Evolutionary conservation across 306 rosid genomes (phyloP).

Genomic region (Quercus dentata): DNA sequence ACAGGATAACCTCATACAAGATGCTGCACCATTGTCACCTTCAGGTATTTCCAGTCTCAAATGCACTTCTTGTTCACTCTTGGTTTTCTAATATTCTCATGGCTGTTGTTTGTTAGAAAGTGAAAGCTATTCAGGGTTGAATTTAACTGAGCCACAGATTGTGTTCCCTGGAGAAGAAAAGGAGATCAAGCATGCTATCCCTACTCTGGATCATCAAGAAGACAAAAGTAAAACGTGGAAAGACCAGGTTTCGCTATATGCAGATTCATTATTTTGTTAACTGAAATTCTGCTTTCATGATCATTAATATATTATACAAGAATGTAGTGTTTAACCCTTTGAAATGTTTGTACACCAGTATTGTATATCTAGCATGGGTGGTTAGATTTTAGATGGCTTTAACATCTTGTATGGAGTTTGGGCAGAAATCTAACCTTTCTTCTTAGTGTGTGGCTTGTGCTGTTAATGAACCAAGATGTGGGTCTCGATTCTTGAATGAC

Average conservation of each 20-base stretch:
- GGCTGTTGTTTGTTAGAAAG: conserved; percentile 40
- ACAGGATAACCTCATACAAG: conserved; percentile 34
- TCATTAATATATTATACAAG: not conserved
- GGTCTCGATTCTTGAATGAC: not conserved
- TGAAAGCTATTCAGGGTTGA: conserved; percentile 42
- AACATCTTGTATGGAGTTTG: conserved; percentile 14
- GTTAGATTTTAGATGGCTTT: conserved; percentile 14
- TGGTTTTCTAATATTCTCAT: not conserved
- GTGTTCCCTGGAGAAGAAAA: conserved; percentile 43
- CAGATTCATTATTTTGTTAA: conserved; percentile 11
- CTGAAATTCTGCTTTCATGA: not conserved
- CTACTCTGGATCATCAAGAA: conserved; percentile 50
- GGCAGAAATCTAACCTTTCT: conserved; percentile 3
- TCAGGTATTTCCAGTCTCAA: conserved; percentile 49
- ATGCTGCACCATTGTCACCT: conserved; percentile 49
- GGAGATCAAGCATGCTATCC: conserved; percentile 16
- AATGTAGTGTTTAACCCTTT: not conserved
- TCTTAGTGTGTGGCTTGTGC: not conserved
- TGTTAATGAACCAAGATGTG: not conserved
- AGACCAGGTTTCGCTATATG: conserved; percentile 24
- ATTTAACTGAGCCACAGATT: conserved; percentile 33
- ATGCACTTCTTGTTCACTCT: conserved; percentile 11
- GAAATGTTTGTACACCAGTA: not conserved
- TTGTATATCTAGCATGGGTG: conserved; percentile 2
- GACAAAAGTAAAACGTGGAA: conserved; percentile 24